Evolutionary conservation across 2,329 filamentous ascomycete species (phyloP), one percentile per base, ranked within the genome.

Genomic region (Botryotinia convoluta): DNA sequence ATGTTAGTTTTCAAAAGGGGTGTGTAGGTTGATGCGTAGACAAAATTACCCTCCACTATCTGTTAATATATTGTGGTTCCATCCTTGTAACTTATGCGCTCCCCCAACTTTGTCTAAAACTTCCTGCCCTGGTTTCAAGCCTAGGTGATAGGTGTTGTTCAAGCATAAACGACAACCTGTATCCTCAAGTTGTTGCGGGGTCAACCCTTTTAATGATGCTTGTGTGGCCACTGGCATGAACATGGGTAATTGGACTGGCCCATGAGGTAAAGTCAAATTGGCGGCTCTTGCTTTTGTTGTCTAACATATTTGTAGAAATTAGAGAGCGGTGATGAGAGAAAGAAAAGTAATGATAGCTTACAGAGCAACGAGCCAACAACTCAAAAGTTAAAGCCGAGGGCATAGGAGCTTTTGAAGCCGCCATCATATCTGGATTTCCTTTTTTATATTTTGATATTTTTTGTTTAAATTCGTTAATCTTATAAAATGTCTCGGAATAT

Each of bases 211-310:
- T 57, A 99, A 87, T 0, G 95, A 97, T 1, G 93, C 96, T 83
- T 99, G 96, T 0, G 96, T 99, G 44, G 96, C 96, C 61, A 99
- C 96, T 26, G 96, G 96, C 96, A 99, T 99, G 83, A 99, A 99
- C 74, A 98, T 90, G 12, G 97, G 96, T 44, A 98, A 88, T 79
- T 92, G 89, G 39, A 99, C 95, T 1, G 92, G 87, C 73, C 96
- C 96, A 89, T 99, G 97, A 69, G 96, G 95, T 39, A 99, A 90
- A 65, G 91, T 92, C 71, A 99, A 87, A 74, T 90, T 90, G 71
- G 96, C 96, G 68, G 96, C 96, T 77, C 96, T 92, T 39, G 96
- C 96, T 86, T 95, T 94, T 18, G 95, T 98, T 67, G 94, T 97
- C 95, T 98, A 64, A 62, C 57, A 70, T 69, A 67, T 26, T 39